These are phyloP conservation scores for Davidsoniella neocaledoniae DNA, from an alignment of 2,329 filamentous ascomycete species.

Conservation along the genomic window DNA sequence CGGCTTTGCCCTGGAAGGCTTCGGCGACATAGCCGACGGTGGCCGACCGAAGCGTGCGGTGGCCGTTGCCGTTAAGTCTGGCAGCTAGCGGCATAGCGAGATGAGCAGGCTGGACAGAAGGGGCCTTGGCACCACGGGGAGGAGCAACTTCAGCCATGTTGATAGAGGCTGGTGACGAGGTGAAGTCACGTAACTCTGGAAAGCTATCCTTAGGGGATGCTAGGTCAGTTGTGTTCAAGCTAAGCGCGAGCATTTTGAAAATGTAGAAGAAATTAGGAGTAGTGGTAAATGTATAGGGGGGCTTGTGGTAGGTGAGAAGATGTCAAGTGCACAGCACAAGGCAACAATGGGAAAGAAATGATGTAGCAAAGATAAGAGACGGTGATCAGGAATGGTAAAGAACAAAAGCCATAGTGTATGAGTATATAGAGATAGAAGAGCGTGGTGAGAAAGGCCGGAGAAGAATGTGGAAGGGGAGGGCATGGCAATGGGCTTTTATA, in stretches of 20 bases:
- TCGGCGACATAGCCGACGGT: slow-evolving; percentile 90
- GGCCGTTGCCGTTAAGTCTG: slow-evolving; percentile 38
- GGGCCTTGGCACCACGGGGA: slow-evolving; percentile 19
- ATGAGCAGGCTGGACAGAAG: slow-evolving; percentile 79
- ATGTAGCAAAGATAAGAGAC: neutral
- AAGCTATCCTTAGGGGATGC: slow-evolving; percentile 23
- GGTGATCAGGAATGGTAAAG: neutral
- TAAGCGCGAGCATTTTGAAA: slow-evolving; percentile 22
- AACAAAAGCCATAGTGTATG: neutral
- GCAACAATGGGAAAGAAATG: no score
- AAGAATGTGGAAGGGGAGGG: neutral
- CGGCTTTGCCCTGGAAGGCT: slow-evolving; percentile 79
- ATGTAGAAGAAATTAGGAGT: neutral
- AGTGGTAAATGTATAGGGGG: neutral
- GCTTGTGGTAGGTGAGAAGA: no score
- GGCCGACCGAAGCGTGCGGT: slow-evolving; percentile 67
- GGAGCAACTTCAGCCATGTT: slow-evolving; percentile 12
- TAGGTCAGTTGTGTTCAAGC: slow-evolving; percentile 25
- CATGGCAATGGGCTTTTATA: slow-evolving; percentile 6
- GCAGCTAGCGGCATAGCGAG: slow-evolving; percentile 49
- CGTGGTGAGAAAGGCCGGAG: neutral
- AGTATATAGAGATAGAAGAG: no score
- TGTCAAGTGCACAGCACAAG: no score
- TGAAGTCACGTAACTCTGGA: slow-evolving; percentile 27
- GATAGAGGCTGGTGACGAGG: slow-evolving; percentile 17